Conservation (phyloP, 345 rosid species). For the Alliaria petiolata region DNA sequence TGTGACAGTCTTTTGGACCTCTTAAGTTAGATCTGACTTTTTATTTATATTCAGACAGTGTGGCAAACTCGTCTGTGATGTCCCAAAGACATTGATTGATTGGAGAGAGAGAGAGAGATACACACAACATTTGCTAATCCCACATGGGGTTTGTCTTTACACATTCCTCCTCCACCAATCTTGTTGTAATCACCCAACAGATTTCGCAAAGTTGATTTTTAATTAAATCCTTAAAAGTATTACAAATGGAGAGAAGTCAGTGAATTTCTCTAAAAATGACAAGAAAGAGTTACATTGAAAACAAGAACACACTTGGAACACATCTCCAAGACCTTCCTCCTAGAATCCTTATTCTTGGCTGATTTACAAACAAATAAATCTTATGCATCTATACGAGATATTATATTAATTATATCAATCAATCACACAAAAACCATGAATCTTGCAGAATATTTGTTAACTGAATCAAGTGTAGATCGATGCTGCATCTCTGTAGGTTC, state of each 20-base stretch:
- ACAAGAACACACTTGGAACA: constrained; percentile 16
- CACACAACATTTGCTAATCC: constrained; percentile 28
- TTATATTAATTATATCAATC: not conserved
- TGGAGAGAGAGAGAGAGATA: constrained; percentile 21
- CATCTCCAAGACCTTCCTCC: constrained; percentile 9
- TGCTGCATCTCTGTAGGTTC: constrained; percentile 34
- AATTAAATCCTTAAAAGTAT: not conserved
- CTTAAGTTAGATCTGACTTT: constrained; percentile 30
- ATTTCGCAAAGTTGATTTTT: not conserved
- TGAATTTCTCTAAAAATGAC: constrained; percentile 11
- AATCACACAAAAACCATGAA: constrained; percentile 21
- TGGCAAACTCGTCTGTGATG: constrained; percentile 27
- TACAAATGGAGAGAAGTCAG: constrained; percentile 27
- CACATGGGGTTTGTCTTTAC: constrained; percentile 31
- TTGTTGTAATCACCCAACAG: constrained; percentile 7
- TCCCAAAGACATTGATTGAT: constrained; percentile 26
- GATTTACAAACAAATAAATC: constrained; percentile 30
- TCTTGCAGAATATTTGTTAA: not conserved
- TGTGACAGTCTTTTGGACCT: constrained; percentile 26
- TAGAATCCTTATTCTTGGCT: constrained; percentile 7
- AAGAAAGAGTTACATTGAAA: not conserved
- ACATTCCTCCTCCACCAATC: constrained; percentile 23
- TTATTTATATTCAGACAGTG: constrained; percentile 20
- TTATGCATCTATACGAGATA: constrained; percentile 1
- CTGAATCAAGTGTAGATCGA: constrained; percentile 23